phyloP scores from a whole-genome alignment of 1,284 basidiomycete genomes.

The Malassezia globosa region DNA sequence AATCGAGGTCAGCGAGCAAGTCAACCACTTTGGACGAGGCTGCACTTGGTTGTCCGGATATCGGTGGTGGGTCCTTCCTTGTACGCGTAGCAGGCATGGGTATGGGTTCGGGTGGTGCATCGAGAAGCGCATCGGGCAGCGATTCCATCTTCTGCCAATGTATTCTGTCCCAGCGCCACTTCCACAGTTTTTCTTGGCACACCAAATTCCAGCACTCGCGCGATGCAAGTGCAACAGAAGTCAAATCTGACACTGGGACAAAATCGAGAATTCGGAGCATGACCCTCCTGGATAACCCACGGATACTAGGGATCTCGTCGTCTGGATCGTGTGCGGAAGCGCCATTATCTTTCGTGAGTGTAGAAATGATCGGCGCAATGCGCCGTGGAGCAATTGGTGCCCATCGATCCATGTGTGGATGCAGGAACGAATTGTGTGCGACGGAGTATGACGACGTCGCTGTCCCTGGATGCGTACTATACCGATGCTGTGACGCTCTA shows the following conservation, averaged over 20 bases:
- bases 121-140: conserved; percentile 4
- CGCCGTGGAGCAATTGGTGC: conserved; percentile 9
- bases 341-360: neutral
- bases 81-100: neutral
- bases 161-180: conserved; percentile 3
- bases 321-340: neutral
- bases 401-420: conserved; percentile 10
- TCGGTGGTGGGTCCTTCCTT: neutral
- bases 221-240: neutral
- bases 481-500: too few species aligned
- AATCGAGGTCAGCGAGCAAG: conserved; percentile 8
- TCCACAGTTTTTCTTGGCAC: conserved; percentile 11
- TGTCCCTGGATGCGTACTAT: too few species aligned
- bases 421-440: too few species aligned
- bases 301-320: neutral
- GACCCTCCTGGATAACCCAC: neutral
- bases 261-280: conserved; percentile 1
- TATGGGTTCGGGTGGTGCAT: conserved; percentile 1
- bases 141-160: neutral
- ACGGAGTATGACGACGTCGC: too few species aligned
- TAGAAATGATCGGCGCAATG: neutral
- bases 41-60: too few species aligned
- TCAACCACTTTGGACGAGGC: neutral
- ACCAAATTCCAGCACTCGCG: neutral
- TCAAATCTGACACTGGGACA: conserved; percentile 7